Evolutionary conservation across 2,329 filamentous ascomycete species (phyloP).

Genomic region (Coniella vitis): DNA sequence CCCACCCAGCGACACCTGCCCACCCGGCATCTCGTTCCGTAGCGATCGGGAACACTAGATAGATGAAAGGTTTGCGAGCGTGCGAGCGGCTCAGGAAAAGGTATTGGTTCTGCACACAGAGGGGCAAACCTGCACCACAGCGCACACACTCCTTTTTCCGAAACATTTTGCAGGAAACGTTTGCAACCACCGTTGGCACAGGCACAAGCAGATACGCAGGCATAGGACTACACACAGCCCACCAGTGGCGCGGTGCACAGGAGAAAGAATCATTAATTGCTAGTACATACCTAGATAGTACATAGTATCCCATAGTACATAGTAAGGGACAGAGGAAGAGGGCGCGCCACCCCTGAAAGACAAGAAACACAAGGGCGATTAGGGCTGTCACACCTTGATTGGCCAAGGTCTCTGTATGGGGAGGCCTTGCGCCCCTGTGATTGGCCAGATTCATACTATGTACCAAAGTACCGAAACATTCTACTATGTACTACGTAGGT

Average conservation of each 20-base stretch:
- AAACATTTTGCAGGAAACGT: neutral
- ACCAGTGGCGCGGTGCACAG: neutral
- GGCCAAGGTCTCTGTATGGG: neutral
- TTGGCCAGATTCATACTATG: neutral
- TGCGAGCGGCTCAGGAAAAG: too few species aligned
- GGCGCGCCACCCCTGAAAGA: neutral
- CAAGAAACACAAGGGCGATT: neutral
- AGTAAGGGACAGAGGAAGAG: neutral
- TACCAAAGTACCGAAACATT: neutral
- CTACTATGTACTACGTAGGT: too few species aligned
- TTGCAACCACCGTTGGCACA: neutral
- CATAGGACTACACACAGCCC: neutral
- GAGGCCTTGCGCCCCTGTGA: neutral
- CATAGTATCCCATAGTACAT: neutral
- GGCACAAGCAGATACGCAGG: neutral
- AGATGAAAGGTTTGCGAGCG: conserved; percentile 11
- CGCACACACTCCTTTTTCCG: too few species aligned
- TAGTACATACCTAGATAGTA: too few species aligned
- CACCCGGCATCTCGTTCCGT: neutral
- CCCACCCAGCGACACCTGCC: neutral
- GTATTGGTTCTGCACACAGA: neutral
- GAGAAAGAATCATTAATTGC: too few species aligned
- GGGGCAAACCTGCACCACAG: neutral
- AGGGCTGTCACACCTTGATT: conserved; percentile 3
- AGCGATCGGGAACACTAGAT: conserved; percentile 9